A percentile compares a stretch with the other conserved stretches of the same genome.
Conservation (phyloP, 2,329 filamentous ascomycete genomes). For the Corynespora cassiicola region DNA sequence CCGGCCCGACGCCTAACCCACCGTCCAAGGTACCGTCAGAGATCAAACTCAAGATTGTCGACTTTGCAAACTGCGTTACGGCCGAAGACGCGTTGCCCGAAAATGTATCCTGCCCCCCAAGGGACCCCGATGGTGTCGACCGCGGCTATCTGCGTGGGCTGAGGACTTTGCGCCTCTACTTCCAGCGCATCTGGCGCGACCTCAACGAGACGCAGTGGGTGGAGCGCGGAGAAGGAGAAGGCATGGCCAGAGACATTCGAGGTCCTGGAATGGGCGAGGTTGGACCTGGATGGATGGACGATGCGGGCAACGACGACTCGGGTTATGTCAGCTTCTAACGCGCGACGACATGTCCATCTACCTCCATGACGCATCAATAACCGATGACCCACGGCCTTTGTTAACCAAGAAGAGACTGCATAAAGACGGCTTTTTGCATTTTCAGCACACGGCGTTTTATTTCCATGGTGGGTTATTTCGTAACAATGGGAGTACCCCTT, state of each 20-base stretch:
- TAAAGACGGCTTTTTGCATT: conserved; percentile 4
- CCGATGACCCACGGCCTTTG: background rate
- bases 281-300: conserved; percentile 43
- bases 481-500: conserved; percentile 4
- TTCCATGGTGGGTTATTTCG: background rate
- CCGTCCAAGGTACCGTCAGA: conserved; percentile 45
- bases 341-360: background rate
- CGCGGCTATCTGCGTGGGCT: conserved; percentile 88
- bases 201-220: conserved; percentile 58
- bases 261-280: conserved; percentile 41
- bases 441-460: conserved; percentile 6
- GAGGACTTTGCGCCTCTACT: conserved; percentile 79
- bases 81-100: conserved; percentile 73
- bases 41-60: conserved; percentile 95
- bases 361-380: background rate
- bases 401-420: conserved; percentile 1
- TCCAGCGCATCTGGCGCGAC: conserved; percentile 85
- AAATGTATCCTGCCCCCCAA: conserved; percentile 75
- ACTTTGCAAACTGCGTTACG: conserved; percentile 97
- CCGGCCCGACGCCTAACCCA: conserved; percentile 31
- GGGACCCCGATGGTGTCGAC: conserved; percentile 81
- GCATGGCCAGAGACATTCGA: conserved; percentile 39
- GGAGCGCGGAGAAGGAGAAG: conserved; percentile 50
- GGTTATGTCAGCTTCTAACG: conserved; percentile 48
- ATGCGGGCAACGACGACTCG: conserved; percentile 38